These are phyloP conservation scores for Albophoma yamanashiensis DNA, from an alignment of 2,329 filamentous ascomycete species.

Conservation along the genomic window DNA sequence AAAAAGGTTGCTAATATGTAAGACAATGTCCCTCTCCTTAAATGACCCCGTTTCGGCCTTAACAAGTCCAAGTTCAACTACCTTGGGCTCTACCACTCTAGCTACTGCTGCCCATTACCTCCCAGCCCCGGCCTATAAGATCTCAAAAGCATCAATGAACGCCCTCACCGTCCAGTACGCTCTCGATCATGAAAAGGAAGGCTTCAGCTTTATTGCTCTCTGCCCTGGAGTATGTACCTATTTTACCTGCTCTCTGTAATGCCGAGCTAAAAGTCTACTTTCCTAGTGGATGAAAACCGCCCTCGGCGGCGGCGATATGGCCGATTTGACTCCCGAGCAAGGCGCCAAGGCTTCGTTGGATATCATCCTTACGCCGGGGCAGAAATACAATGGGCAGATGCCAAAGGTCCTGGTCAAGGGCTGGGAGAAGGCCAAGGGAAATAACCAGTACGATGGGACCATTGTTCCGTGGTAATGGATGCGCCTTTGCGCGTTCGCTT, in stretches of 20 bases:
- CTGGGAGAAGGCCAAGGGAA: background rate
- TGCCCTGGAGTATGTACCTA: background rate
- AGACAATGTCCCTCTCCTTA: background rate
- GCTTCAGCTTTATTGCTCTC: background rate
- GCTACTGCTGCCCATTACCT: background rate
- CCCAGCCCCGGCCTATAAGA: background rate
- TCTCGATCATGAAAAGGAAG: background rate
- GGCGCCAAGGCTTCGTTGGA: background rate
- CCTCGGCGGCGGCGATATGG: background rate
- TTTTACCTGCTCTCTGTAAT: background rate
- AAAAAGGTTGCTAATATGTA: background rate
- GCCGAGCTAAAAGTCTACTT: background rate
- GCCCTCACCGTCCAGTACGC: background rate
- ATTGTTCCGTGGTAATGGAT: background rate
- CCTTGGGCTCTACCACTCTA: background rate
- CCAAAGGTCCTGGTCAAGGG: background rate
- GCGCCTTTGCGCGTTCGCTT: background rate
- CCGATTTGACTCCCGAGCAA: background rate
- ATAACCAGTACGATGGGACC: background rate
- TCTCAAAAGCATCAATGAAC: background rate
- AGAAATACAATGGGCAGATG: background rate
- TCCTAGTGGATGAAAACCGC: background rate
- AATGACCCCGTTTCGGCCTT: background rate
- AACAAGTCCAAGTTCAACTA: background rate
- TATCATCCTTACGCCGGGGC: background rate